phyloP scores from a whole-genome alignment of 75 land plant species.

The Pinus taeda region DNA sequence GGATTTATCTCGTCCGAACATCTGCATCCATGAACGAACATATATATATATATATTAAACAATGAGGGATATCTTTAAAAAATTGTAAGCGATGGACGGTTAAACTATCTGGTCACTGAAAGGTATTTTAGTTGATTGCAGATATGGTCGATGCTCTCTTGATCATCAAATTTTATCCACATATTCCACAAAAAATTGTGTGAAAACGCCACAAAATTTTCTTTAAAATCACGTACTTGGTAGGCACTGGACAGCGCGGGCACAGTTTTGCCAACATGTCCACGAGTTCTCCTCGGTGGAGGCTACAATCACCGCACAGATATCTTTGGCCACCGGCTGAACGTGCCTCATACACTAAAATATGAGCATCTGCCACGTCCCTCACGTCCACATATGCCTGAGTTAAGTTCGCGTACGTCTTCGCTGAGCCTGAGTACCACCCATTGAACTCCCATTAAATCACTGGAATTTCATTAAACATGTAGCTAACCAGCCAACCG shows the following conservation, averaged over 20 bases:
- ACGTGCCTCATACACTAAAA: slow-evolving; percentile 61
- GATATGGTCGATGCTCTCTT: too few species aligned
- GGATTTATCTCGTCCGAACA: slow-evolving; percentile 72
- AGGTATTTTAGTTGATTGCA: too few species aligned
- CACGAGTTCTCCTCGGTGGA: slow-evolving; percentile 20
- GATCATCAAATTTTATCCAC: too few species aligned
- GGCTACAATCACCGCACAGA: slow-evolving; percentile 19
- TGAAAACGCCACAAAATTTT: too few species aligned
- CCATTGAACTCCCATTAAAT: too few species aligned
- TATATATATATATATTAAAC: too few species aligned
- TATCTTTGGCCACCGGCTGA: slow-evolving; percentile 60
- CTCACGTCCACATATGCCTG: slow-evolving; percentile 79
- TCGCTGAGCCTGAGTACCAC: slow-evolving; percentile 41
- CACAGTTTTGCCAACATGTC: slow-evolving; percentile 9
- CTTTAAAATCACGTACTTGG: too few species aligned
- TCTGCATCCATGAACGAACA: slow-evolving; percentile 27
- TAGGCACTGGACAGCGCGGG: slow-evolving; percentile 15
- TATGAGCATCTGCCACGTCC: slow-evolving; percentile 75
- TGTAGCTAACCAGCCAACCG: too few species aligned
- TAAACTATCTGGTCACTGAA: background rate
- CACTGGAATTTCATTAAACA: too few species aligned
- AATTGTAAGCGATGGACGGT: too few species aligned
- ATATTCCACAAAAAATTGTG: too few species aligned
- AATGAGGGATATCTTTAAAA: too few species aligned
- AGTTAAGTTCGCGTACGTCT: slow-evolving; percentile 60